Conservation (phyloP, 805 yeast genomes). For the Candida easanensis region DNA sequence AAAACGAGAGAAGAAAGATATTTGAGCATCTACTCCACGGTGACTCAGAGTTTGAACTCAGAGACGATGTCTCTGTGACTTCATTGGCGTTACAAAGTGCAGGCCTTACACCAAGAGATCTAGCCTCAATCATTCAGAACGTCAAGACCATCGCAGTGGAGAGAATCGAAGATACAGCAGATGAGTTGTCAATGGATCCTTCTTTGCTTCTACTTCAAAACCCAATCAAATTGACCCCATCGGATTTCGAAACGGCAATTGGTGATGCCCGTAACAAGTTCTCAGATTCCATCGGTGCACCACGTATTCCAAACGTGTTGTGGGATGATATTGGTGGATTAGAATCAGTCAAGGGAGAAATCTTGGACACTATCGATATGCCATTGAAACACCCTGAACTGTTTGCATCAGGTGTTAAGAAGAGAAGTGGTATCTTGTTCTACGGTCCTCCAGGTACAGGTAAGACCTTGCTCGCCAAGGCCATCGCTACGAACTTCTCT, state of each 20-base stretch:
- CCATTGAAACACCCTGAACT: slow-evolving; percentile 92
- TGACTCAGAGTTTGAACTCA: slow-evolving; percentile 22
- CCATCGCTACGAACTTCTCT: slow-evolving; percentile 94
- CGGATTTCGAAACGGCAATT: slow-evolving; percentile 68
- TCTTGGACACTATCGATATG: slow-evolving; percentile 92
- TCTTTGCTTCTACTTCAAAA: slow-evolving; percentile 42
- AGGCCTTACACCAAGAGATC: slow-evolving; percentile 84
- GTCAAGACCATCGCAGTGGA: slow-evolving; percentile 59
- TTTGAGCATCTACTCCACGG: slow-evolving; percentile 48
- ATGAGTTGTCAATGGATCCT: slow-evolving; percentile 12
- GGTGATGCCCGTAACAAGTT: slow-evolving; percentile 81
- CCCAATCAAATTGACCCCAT: slow-evolving; percentile 46
- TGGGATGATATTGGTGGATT: slow-evolving; percentile 99
- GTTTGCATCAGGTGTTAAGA: slow-evolving; percentile 84
- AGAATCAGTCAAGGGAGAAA: slow-evolving; percentile 86
- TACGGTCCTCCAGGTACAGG: slow-evolving; percentile 99
- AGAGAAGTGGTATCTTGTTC: slow-evolving; percentile 89
- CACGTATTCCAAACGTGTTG: slow-evolving; percentile 87
- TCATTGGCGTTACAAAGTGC: slow-evolving; percentile 83
- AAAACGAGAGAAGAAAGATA: slow-evolving; percentile 64
- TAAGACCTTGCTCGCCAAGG: slow-evolving; percentile 91
- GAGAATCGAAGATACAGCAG: slow-evolving; percentile 37
- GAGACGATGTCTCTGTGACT: slow-evolving; percentile 51
- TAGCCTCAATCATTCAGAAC: slow-evolving; percentile 61
- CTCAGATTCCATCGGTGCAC: slow-evolving; percentile 95